Evolutionary conservation across 805 yeast genomes (phyloP).

Genomic region (Candida sithepensis): DNA sequence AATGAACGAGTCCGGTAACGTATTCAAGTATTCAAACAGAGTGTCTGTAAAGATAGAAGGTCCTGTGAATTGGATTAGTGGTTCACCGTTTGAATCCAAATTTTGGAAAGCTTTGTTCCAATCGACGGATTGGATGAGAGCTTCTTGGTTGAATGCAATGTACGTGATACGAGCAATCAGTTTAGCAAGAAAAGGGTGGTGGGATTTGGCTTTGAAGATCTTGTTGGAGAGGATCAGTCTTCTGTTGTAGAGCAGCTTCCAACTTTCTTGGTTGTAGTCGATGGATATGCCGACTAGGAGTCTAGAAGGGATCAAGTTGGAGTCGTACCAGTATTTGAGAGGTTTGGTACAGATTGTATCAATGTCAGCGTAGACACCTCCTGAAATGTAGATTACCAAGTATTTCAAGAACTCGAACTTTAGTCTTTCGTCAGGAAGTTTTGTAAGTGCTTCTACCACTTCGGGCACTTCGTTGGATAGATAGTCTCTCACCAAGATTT

Average conservation of each 20-base stretch:
- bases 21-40: constrained; percentile 28
- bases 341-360: constrained; percentile 56
- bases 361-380: constrained; percentile 63
- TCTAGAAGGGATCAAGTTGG: constrained; percentile 12
- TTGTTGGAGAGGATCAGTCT: constrained; percentile 19
- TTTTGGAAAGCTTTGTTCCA: constrained; percentile 28
- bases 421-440: constrained; percentile 44
- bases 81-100: constrained; percentile 30
- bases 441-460: constrained; percentile 41
- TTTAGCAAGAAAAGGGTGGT: constrained; percentile 25
- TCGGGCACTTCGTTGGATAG: constrained; percentile 37
- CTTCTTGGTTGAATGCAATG: constrained; percentile 15
- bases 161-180: constrained; percentile 23
- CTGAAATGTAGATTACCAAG: constrained; percentile 45
- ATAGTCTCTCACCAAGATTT: constrained; percentile 14
- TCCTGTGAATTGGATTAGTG: constrained; percentile 31
- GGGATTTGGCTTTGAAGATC: constrained; percentile 22
- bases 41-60: constrained; percentile 31
- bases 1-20: constrained; percentile 14
- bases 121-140: constrained; percentile 13
- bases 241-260: constrained; percentile 24
- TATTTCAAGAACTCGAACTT: constrained; percentile 55
- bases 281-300: constrained; percentile 19
- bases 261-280: constrained; percentile 23
- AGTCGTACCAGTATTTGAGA: constrained; percentile 25